Evolutionary conservation across 495 filamentous ascomycete genomes (phyloP), one percentile per base, ranked within the genome.

Genomic region (Tuber brumale): DNA sequence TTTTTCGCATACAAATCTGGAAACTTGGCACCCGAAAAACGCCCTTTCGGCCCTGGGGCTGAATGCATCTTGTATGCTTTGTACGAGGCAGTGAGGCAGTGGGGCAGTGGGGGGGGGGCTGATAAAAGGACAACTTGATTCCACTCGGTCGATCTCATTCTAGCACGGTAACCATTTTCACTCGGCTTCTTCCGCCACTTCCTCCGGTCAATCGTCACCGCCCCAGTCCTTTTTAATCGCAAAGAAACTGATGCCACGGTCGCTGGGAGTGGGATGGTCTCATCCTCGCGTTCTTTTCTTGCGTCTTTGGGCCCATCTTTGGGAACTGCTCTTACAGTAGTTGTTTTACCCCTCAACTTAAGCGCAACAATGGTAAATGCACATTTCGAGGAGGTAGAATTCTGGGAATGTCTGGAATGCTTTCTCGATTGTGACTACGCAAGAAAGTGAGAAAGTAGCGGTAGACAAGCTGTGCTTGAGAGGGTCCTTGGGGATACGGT

Each of bases 401-500:
- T 66, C 27, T n/a, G 27, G 31, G 57, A 66, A 43, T 43, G 57
- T 41, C 76, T 57, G 42, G 77, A 72, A 44, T 75, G 70, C 69
- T 35, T 78, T 45, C 39, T 14, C 8, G n/a, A 27, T n/a, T 76
- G 44, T 27, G 14, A 19, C 51, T 61, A 61, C 51, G 51, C 7
- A 16, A 31, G 27, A 61, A 61, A 16, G 57, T 31, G 27, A 27
- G 27, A 66, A 31, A 66, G 27, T 8, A 66, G 27, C 14, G 57
- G 19, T 66, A 2, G 57, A 31, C n/a, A 61, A 27, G n/a, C 3
- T 18, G 14, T 66, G 27, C 57, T 27, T 19, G 27, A 66, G 12
- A 66, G 27, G 27, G 6, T 18, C 27, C 4, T 35, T 35, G 10
- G 27, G 57, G 31, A 66, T 12, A 16, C 51, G 3, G 37, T 42